These are phyloP conservation scores for Syzygium syzygioides DNA, from an alignment of 441 rosid species.

Conservation along the genomic window DNA sequence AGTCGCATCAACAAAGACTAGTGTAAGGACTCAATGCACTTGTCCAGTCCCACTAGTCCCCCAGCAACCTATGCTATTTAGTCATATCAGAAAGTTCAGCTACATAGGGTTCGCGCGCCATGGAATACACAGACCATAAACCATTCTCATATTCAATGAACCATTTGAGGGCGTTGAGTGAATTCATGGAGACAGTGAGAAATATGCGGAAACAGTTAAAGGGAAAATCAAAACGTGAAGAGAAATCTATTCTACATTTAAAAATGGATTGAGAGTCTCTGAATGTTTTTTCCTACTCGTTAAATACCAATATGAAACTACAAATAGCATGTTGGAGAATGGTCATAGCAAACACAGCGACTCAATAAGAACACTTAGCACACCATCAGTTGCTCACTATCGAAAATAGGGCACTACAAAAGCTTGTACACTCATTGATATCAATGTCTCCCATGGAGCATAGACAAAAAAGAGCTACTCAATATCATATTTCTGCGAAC, in stretches of 20 bases:
- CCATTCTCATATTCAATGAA: neutral
- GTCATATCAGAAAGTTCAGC: neutral
- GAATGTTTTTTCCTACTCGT: neutral
- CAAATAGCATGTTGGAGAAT: neutral
- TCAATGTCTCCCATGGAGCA: no score
- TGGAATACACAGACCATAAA: neutral
- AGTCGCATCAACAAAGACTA: neutral
- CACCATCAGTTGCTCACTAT: neutral
- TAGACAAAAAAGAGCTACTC: no score
- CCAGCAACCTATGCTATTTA: neutral
- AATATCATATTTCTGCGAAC: no score
- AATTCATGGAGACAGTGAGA: neutral
- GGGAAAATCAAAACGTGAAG: neutral
- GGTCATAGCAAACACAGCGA: neutral
- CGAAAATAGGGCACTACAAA: neutral
- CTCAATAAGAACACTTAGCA: neutral
- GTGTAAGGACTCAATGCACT: neutral
- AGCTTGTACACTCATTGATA: neutral
- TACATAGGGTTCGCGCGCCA: neutral
- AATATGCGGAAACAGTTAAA: neutral
- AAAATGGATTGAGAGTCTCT: neutral
- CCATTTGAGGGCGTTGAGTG: neutral
- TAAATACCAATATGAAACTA: neutral
- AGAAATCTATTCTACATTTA: neutral
- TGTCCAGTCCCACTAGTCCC: neutral